Conservation (phyloP, 2,329 filamentous ascomycete genomes). For the Cladosporium oxysporum region DNA sequence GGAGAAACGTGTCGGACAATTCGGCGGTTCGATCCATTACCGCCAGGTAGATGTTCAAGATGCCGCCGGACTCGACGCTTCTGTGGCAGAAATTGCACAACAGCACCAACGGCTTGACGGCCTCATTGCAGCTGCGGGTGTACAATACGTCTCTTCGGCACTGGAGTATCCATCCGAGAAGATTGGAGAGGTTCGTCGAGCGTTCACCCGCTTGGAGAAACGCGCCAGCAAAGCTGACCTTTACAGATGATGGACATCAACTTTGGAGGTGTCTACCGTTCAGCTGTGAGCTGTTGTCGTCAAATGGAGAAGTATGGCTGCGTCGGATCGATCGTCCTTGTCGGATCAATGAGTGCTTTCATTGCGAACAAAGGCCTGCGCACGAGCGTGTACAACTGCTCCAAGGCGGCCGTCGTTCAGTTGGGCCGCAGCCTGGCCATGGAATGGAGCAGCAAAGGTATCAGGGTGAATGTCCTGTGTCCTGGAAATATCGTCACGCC, state of each 20-base stretch:
- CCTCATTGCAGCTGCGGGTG: conserved; percentile 35
- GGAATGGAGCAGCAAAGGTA: conserved; percentile 49
- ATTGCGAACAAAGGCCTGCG: conserved; percentile 49
- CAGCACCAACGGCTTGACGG: conserved; percentile 34
- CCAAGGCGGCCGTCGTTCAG: conserved; percentile 57
- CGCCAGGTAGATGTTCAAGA: conserved; percentile 51
- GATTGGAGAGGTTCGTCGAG: conserved; percentile 31
- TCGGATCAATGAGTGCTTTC: conserved; percentile 55
- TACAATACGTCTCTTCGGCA: conserved; percentile 33
- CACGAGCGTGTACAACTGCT: conserved; percentile 50
- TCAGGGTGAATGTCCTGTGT: conserved; percentile 37
- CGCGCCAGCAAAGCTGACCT: not conserved
- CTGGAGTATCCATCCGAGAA: conserved; percentile 40
- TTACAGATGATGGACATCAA: conserved; percentile 50
- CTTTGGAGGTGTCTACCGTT: conserved; percentile 52
- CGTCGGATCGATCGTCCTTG: conserved; percentile 50
- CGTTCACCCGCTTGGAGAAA: not conserved
- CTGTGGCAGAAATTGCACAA: conserved; percentile 32
- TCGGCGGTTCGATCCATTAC: conserved; percentile 48
- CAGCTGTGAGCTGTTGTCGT: conserved; percentile 49
- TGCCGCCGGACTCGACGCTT: conserved; percentile 29
- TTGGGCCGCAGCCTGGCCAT: conserved; percentile 53
- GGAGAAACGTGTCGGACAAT: conserved; percentile 40
- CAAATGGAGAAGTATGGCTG: conserved; percentile 54
- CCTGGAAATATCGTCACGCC: conserved; percentile 41